Conservation (phyloP, 768 basidiomycete species). For the Hericium rajendrae region DNA sequence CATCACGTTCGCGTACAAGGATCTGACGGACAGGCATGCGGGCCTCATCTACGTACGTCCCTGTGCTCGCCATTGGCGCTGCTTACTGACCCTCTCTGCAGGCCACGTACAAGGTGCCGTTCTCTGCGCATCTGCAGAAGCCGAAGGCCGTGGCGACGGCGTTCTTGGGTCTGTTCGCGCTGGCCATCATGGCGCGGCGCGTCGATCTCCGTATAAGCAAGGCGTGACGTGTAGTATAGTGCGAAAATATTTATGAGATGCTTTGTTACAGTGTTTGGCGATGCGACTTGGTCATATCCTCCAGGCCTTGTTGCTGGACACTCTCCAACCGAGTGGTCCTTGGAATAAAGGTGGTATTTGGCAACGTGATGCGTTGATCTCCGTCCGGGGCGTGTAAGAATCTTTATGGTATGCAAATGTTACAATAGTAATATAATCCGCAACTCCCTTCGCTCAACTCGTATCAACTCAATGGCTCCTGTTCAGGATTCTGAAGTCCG, state of each 20-base stretch:
- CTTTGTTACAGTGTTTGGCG: conserved; percentile 7
- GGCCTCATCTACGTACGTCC: conserved; percentile 72
- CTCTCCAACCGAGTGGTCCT: not conserved
- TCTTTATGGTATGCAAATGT: too few species aligned
- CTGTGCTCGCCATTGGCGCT: conserved; percentile 1
- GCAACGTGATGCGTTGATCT: not conserved
- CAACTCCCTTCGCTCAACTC: not conserved
- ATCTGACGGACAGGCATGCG: conserved; percentile 72
- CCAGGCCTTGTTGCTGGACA: not conserved
- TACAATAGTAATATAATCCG: too few species aligned
- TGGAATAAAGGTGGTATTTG: conserved; percentile 12
- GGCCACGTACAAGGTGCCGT: conserved; percentile 83
- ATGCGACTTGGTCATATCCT: conserved; percentile 5
- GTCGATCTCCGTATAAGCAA: conserved; percentile 43
- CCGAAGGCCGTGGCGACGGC: conserved; percentile 69
- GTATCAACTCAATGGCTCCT: not conserved
- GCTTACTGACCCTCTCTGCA: conserved; percentile 23
- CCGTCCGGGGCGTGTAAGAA: too few species aligned
- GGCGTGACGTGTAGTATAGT: conserved; percentile 15
- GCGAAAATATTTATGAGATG: not conserved
- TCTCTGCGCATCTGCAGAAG: conserved; percentile 79
- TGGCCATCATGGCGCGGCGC: conserved; percentile 36
- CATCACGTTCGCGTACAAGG: conserved; percentile 60
- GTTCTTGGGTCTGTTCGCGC: conserved; percentile 55
- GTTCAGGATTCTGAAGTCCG: conserved; percentile 12